Evolutionary conservation across 2,329 filamentous ascomycete genomes (phyloP).

Genomic region (Ceratocystis destructans): DNA sequence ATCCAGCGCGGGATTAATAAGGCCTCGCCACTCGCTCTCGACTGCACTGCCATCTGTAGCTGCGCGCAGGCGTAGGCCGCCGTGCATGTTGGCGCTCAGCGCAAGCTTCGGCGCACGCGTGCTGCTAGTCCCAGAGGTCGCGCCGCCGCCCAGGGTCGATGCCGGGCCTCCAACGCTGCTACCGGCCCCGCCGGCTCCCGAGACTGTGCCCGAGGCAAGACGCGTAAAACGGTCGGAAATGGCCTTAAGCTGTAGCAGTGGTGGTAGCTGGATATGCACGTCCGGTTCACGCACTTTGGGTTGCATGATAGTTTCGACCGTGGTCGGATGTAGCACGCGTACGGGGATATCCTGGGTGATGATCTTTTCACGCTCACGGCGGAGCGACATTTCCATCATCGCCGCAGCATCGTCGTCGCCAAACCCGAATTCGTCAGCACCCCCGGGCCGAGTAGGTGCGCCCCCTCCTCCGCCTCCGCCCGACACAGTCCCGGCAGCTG

Average conservation of each 20-base stretch:
- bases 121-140: constrained; percentile 21
- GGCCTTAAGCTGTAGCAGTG: constrained; percentile 75
- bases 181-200: background rate
- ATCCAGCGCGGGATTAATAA: constrained; percentile 80
- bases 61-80: constrained; percentile 65
- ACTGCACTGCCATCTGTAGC: constrained; percentile 75
- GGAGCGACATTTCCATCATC: constrained; percentile 42
- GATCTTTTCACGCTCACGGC: constrained; percentile 70
- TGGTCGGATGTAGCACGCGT: constrained; percentile 67
- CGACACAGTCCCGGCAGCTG: constrained; percentile 51
- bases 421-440: constrained; percentile 20
- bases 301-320: constrained; percentile 87
- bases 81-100: constrained; percentile 88
- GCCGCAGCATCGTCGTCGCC: constrained; percentile 31
- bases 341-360: constrained; percentile 96
- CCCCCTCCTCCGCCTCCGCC: constrained; percentile 27
- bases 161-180: background rate
- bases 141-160: constrained; percentile 18
- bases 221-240: constrained; percentile 94
- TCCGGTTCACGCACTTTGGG: constrained; percentile 82
- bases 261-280: constrained; percentile 82
- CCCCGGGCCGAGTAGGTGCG: background rate
- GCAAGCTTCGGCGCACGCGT: constrained; percentile 53
- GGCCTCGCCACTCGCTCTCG: constrained; percentile 68
- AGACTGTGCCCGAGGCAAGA: constrained; percentile 45